Evolutionary conservation across 2,329 filamentous ascomycete species (phyloP).

Genomic region (Fusarium torreyae): DNA sequence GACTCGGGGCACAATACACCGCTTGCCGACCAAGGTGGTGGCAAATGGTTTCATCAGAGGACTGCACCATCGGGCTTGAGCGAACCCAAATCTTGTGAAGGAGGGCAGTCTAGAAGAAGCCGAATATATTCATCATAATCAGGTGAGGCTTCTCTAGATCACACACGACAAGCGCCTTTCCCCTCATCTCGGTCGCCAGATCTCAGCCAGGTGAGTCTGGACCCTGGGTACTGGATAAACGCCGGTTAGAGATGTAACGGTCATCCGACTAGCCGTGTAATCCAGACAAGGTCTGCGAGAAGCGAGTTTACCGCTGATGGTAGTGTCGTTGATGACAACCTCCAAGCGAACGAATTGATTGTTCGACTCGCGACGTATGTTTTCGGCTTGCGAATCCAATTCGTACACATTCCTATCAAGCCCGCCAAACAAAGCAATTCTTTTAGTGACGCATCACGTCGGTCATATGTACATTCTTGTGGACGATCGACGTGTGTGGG

Average conservation of each 20-base stretch:
- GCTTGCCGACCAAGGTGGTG: neutral
- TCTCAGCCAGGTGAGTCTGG: constrained; percentile 19
- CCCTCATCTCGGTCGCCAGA: constrained; percentile 2
- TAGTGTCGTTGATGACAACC: neutral
- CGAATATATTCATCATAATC: neutral
- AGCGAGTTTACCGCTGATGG: neutral
- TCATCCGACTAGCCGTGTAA: neutral
- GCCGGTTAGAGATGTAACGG: neutral
- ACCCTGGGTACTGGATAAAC: neutral
- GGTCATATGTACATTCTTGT: neutral
- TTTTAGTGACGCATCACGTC: constrained; percentile 19
- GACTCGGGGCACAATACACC: neutral
- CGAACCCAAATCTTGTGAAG: neutral
- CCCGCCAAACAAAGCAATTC: neutral
- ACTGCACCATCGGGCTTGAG: neutral
- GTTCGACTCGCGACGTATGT: neutral
- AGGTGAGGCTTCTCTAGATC: constrained; percentile 25
- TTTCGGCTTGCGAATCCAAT: neutral
- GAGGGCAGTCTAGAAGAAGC: constrained; percentile 34
- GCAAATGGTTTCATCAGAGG: constrained; percentile 3
- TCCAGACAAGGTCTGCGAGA: neutral
- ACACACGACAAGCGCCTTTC: constrained; percentile 7
- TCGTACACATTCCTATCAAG: neutral
- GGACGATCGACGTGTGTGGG: constrained; percentile 9
- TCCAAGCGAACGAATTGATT: no score